phyloP scores from a whole-genome alignment of 495 filamentous ascomycete genomes.

The Daldinia bambusicola region DNA sequence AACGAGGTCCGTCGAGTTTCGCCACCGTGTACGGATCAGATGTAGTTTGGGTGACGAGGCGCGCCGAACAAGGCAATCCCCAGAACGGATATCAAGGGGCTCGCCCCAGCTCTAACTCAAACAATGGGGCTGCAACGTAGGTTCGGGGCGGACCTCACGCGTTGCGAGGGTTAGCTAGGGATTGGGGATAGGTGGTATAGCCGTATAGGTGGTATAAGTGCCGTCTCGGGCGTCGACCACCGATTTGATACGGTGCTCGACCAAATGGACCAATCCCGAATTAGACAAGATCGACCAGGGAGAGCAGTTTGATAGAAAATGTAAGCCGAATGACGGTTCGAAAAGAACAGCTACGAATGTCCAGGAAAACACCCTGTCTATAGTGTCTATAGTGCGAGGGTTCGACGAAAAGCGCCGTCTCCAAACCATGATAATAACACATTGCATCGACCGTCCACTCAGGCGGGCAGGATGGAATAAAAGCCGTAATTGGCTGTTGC shows the following conservation, averaged over 20 bases:
- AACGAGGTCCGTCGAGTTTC: conserved; percentile 26
- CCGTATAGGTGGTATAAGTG: conserved; percentile 8
- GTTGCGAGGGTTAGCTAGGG: conserved; percentile 28
- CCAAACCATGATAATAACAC: conserved; percentile 39
- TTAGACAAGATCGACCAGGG: conserved; percentile 41
- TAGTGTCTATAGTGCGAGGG: conserved; percentile 38
- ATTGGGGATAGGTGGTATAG: conserved; percentile 10
- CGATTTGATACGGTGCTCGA: conserved; percentile 42
- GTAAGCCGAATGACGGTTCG: conserved; percentile 35
- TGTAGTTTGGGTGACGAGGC: conserved; percentile 27
- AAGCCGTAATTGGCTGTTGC: conserved; percentile 39
- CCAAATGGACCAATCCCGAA: conserved; percentile 36
- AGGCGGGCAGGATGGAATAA: conserved; percentile 20
- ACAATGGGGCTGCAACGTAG: conserved; percentile 44
- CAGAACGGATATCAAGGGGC: conserved; percentile 29
- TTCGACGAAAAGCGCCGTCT: conserved; percentile 20
- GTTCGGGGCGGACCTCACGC: conserved; percentile 34
- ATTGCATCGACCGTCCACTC: conserved; percentile 25
- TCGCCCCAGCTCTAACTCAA: conserved; percentile 45
- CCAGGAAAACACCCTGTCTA: conserved; percentile 45
- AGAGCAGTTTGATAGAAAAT: conserved; percentile 29
- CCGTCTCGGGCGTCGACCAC: conserved; percentile 43
- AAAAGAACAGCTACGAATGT: conserved; percentile 32
- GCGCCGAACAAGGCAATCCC: conserved; percentile 38
- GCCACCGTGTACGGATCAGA: conserved; percentile 29